Percentiles rank a stretch among this genome's conserved stretches.
These are phyloP conservation scores for Cystofilobasidium ferigula DNA, from an alignment of 768 basidiomycete species.

Conservation along the genomic window DNA sequence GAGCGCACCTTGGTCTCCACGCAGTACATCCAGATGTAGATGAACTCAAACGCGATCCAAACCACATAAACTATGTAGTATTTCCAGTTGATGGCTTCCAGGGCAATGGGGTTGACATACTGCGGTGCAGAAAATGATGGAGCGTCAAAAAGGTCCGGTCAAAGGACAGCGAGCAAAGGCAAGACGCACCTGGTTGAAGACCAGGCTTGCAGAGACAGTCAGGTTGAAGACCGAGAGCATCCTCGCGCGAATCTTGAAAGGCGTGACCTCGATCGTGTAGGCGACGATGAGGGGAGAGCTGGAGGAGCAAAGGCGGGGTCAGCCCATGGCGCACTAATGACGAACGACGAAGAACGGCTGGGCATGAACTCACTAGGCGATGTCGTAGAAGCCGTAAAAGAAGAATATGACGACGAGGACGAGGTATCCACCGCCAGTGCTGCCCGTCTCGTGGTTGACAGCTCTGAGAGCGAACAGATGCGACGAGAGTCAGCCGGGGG, in stretches of 20 bases:
- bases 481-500: no score
- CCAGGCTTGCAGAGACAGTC: slow-evolving; percentile 61
- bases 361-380: background rate
- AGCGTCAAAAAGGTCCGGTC: background rate
- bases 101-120: slow-evolving; percentile 63
- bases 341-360: background rate
- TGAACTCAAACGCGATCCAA: slow-evolving; percentile 33
- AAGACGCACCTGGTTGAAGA: slow-evolving; percentile 63
- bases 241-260: slow-evolving; percentile 43
- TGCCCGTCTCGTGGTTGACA: slow-evolving; percentile 7
- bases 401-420: background rate
- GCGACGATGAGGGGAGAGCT: slow-evolving; percentile 77
- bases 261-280: slow-evolving; percentile 81
- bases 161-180: background rate
- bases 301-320: slow-evolving; percentile 56
- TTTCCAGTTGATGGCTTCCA: slow-evolving; percentile 48
- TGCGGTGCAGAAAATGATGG: background rate
- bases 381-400: background rate
- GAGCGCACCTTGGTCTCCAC: slow-evolving; percentile 30
- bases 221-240: slow-evolving; percentile 15
- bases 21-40: slow-evolving; percentile 35
- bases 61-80: slow-evolving; percentile 30
- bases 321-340: background rate
- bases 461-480: slow-evolving; percentile 47
- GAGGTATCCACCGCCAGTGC: background rate